Conservation (phyloP, 192 early-diverging fungal genomes). For the Podila horticola region DNA sequence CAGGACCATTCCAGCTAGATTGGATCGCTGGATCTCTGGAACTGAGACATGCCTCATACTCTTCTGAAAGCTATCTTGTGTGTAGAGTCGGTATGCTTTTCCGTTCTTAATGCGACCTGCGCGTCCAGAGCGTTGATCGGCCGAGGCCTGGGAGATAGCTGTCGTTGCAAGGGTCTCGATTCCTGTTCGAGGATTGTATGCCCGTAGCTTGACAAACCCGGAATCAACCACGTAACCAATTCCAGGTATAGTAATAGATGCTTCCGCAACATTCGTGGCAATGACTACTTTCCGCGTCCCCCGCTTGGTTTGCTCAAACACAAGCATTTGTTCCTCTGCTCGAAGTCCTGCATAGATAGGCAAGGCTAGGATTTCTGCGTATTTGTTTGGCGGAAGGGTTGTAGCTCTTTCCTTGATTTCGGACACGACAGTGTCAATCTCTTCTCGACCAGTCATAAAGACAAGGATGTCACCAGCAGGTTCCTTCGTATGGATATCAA, state of each 20-base stretch:
- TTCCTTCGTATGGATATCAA: constrained; percentile 80
- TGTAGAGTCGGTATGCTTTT: constrained; percentile 91
- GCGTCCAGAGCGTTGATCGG: constrained; percentile 93
- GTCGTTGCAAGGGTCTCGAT: constrained; percentile 90
- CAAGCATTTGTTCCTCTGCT: constrained; percentile 70
- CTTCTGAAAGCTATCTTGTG: constrained; percentile 80
- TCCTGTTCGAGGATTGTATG: constrained; percentile 93
- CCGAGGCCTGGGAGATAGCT: constrained; percentile 93
- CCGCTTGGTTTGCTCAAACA: constrained; percentile 67
- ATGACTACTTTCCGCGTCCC: constrained; percentile 86
- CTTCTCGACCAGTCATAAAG: constrained; percentile 79
- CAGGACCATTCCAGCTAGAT: constrained; percentile 72
- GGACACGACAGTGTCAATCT: constrained; percentile 74
- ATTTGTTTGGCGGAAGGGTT: constrained; percentile 52
- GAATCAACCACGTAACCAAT: constrained; percentile 83
- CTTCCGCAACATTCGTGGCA: constrained; percentile 92
- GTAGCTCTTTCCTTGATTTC: constrained; percentile 67
- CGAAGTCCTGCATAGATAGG: constrained; percentile 81
- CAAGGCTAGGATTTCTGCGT: constrained; percentile 56
- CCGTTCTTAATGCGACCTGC: constrained; percentile 93
- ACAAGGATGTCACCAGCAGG: constrained; percentile 73
- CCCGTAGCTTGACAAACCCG: constrained; percentile 82
- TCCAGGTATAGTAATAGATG: constrained; percentile 79
- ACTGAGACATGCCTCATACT: constrained; percentile 85
- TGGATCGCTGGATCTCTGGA: constrained; percentile 93